These are phyloP conservation scores for Boletus bicolor DNA, from an alignment of 768 basidiomycete genomes.

Conservation along the genomic window DNA sequence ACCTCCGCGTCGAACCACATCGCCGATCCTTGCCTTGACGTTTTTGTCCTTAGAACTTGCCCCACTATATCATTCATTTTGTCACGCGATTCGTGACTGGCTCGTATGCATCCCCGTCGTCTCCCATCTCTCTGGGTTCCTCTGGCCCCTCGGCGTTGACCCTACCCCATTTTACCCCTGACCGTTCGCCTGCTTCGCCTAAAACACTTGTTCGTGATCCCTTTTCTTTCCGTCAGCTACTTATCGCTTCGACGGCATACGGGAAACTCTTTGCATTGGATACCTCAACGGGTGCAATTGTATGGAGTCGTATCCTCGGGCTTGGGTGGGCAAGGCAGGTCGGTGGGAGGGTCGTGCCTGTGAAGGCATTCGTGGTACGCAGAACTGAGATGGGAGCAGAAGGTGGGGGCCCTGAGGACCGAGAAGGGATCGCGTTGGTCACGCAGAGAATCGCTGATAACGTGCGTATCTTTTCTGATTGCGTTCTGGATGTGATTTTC, in stretches of 20 bases:
- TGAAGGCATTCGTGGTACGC: conserved; percentile 57
- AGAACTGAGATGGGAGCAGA: conserved; percentile 24
- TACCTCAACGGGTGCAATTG: conserved; percentile 66
- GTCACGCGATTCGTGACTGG: conserved; percentile 68
- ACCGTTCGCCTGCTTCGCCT: conserved; percentile 29
- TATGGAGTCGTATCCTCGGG: conserved; percentile 81
- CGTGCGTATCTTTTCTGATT: conserved; percentile 37
- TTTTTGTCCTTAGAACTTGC: conserved; percentile 53
- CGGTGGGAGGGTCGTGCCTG: conserved; percentile 54
- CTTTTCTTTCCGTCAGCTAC: conserved; percentile 85
- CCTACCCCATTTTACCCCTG: conserved; percentile 19
- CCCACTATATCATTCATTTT: conserved; percentile 65
- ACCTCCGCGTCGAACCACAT: not conserved
- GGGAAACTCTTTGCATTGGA: conserved; percentile 85
- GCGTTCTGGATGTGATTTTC: not conserved
- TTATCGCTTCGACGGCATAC: conserved; percentile 64
- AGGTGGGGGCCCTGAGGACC: not conserved
- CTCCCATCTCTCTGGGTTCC: conserved; percentile 26
- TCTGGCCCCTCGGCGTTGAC: conserved; percentile 1
- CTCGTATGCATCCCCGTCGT: conserved; percentile 51
- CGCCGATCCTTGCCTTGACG: not conserved
- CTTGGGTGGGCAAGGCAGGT: conserved; percentile 61
- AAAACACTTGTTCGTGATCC: conserved; percentile 59
- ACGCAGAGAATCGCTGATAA: conserved; percentile 60
- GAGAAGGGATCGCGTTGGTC: conserved; percentile 58